Base-by-base conservation (phyloP, 257 asterid species). In the Solanum stenotomum region DNA sequence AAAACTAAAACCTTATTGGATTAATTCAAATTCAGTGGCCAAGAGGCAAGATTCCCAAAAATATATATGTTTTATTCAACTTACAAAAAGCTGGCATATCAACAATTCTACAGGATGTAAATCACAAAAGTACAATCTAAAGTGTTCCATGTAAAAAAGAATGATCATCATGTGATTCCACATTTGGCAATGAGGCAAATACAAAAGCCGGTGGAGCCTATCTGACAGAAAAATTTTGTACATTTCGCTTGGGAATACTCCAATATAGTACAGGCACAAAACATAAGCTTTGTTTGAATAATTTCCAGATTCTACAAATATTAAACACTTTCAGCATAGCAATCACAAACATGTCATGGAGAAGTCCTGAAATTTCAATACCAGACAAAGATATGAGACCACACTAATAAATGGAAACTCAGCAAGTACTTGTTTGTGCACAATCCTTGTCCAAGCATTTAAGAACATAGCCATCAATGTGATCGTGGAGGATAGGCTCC, bases 401-500 rank as follows among this genome's bases (percentile, higher is more conserved):
- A 77, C 84, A 81, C 40, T 29, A 81, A 61, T 27, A 79, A 8
- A 46, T 82, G 70, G 9, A 29, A 49, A 52, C 23, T 76, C 11
- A 75, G 52, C 9, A 3, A 37, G 33, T 23, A 22, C 68, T 44
- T 81, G 34, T 81, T 27, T 46, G 68, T 81, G 68, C 68, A 74
- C 29, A 81, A 46, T 27, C 4, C 40, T 81, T 81, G 67, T 81
- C 68, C 85, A 81, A 46, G 42, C 85, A 42, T 78, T 78, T 78
- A 40, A n/a, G 63, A 77, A 40, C 63, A 78, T 44, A 59, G 89
- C 68, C 68, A 46, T 81, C 68, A 81, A 18, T 25, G 68, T 29
- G 40, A 49, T 49, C 70, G 91, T 1, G 89, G 94, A 89, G 93
- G 94, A 89, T 91, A 92, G 83, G 52, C 35, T 61, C 93, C 94